These are phyloP conservation scores for Globisporangium sylvaticum DNA, from an alignment of 352 stramenopile genomes.

Conservation along the genomic window DNA sequence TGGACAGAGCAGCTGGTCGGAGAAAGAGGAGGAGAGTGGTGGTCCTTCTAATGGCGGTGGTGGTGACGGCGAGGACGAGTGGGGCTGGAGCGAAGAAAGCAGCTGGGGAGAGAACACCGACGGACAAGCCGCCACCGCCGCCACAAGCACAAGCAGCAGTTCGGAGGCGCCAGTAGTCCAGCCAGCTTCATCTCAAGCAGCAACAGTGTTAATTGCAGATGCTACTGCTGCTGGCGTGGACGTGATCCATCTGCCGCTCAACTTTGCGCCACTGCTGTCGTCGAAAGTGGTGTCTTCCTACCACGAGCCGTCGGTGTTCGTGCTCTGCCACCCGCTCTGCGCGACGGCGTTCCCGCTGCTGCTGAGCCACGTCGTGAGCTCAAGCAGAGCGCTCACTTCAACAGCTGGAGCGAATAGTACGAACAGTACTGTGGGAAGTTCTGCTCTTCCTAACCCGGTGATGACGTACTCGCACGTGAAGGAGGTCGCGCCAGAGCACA, in stretches of 20 bases:
- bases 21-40: background rate
- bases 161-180: background rate
- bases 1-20: constrained; percentile 4
- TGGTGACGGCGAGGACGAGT: constrained; percentile 28
- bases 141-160: background rate
- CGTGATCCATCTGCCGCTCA: constrained; percentile 54
- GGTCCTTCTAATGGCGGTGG: background rate
- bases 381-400: background rate
- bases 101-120: background rate
- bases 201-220: background rate
- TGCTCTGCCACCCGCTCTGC: constrained; percentile 62
- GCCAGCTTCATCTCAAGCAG: background rate
- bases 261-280: constrained; percentile 50
- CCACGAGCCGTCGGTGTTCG: constrained; percentile 64
- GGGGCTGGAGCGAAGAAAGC: constrained; percentile 47
- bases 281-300: constrained; percentile 22
- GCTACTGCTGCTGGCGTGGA: constrained; percentile 18
- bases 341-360: constrained; percentile 68
- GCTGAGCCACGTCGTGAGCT: constrained; percentile 40
- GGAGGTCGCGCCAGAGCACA: constrained; percentile 62
- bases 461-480: constrained; percentile 53
- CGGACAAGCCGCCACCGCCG: background rate
- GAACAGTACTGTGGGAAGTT: background rate
- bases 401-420: no score
- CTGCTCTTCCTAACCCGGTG: background rate